Evolutionary conservation across 1,284 basidiomycete genomes (phyloP).

Genomic region (Ustilago crameri): DNA sequence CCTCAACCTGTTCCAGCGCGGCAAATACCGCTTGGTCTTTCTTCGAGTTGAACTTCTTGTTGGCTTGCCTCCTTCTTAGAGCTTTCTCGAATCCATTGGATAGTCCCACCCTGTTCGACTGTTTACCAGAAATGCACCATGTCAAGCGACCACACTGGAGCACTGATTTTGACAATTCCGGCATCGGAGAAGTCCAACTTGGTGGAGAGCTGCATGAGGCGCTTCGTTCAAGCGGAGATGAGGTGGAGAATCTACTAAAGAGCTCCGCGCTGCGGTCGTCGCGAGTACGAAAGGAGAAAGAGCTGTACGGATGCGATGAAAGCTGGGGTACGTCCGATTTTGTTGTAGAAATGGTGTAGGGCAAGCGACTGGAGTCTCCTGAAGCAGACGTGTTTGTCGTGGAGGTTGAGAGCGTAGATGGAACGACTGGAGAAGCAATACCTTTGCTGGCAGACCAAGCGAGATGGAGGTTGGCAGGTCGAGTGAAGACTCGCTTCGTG

Average conservation of each 20-base stretch:
- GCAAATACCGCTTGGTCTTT: conserved; percentile 9
- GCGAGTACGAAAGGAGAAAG: background rate
- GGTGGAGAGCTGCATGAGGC: background rate
- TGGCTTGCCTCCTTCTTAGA: conserved; percentile 11
- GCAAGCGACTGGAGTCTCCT: background rate
- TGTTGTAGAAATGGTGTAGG: background rate
- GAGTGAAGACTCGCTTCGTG: conserved; percentile 16
- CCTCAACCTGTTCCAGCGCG: conserved; percentile 4
- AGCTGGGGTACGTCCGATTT: background rate
- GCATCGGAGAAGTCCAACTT: background rate
- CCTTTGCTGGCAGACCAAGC: conserved; percentile 17
- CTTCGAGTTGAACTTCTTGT: background rate
- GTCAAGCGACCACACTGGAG: conserved; percentile 18
- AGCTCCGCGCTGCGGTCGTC: background rate
- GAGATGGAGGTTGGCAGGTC: conserved; percentile 32
- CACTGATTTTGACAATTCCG: background rate
- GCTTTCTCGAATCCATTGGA: conserved; percentile 20
- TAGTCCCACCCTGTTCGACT: background rate
- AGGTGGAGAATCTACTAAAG: background rate
- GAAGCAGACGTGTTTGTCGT: background rate
- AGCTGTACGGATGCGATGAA: conserved; percentile 17
- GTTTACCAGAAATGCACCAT: conserved; percentile 1
- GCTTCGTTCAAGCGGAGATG: background rate
- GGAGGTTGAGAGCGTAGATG: background rate
- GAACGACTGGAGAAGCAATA: background rate